Percentiles rank a stretch among this genome's conserved stretches.
Conservation (phyloP, 345 rosid genomes). For the Camelina laxa region DNA sequence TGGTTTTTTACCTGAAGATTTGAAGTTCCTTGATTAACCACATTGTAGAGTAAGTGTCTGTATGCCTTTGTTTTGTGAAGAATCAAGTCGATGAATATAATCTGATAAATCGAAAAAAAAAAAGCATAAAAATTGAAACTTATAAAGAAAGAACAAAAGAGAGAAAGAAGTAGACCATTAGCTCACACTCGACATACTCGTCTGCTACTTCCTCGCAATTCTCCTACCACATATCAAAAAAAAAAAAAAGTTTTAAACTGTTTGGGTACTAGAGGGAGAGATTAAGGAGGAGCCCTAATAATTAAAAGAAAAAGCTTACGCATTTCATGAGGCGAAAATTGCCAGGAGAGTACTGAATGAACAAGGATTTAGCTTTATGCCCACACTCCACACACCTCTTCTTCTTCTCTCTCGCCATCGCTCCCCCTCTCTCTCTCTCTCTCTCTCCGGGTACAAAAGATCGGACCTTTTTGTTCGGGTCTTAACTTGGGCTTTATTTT, state of each 20-base stretch:
- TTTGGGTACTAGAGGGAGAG: not conserved
- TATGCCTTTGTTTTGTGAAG: conserved; percentile 81
- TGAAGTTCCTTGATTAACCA: conserved; percentile 52
- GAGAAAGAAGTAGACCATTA: conserved; percentile 53
- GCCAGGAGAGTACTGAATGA: conserved; percentile 73
- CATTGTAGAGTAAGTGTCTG: conserved; percentile 75
- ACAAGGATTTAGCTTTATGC: conserved; percentile 56
- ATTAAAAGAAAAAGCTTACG: conserved; percentile 42
- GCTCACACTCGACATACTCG: conserved; percentile 79
- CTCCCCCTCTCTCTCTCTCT: not conserved
- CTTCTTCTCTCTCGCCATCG: conserved; percentile 46
- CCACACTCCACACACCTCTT: conserved; percentile 73
- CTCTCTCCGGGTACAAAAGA: no score
- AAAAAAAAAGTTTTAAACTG: not conserved
- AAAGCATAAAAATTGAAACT: conserved; percentile 5
- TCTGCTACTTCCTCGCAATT: conserved; percentile 76
- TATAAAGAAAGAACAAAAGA: not conserved
- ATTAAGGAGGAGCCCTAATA: conserved; percentile 4
- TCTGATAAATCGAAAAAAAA: conserved; percentile 42
- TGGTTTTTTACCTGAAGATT: conserved; percentile 55
- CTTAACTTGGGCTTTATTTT: no score
- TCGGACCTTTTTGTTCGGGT: no score
- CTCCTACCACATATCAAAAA: conserved; percentile 43
- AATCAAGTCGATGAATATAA: conserved; percentile 81
- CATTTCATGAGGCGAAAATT: conserved; percentile 84